Base-by-base conservation (phyloP, 164 flowering plant species). In the Vitis labrusca region DNA sequence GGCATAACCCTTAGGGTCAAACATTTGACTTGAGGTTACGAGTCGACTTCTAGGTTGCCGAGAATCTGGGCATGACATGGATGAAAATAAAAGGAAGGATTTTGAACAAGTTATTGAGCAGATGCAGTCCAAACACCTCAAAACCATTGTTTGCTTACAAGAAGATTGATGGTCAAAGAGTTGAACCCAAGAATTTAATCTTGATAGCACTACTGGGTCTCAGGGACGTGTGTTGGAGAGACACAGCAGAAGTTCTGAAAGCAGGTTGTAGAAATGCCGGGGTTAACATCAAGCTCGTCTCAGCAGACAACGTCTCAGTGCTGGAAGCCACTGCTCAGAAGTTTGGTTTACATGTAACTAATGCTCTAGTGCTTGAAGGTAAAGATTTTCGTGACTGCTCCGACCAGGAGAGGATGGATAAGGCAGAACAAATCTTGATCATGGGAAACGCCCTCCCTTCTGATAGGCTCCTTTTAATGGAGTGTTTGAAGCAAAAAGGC, bases 121-220 rank as follows among this genome's bases (percentile, higher is more conserved):
- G 2, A 69, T 69, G 65, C 53, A 8, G 17, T 9, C 67, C 27
- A 60, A 60, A 37, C 7, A 29, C 16, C 67, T 68, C 37, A 48
- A 19, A 65, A 19, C 61, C 56, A 51, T 77, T 14, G 74, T 67
- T 56, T 57, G 77, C 80, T 27, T 50, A 56, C 44, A 70, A 63
- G 50, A 14, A 29, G 16, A 52, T 10, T 9, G n/a, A 47, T 29
- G 64, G 2, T 4, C 15, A 7, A 17, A 51, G 5, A 23, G 27
- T 23, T n/a, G 64, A 62, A 14, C 62, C 62, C 3, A 54, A 69
- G 10, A 29, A 19, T 49, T 63, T 77, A 11, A 73, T 13, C 50
- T 67, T 77, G 37, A 37, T 73, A 56, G 71, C 64, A 32, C 44
- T 73, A 55, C 9, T 73, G 53, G 74, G 76, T 32, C 17, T 77